Evolutionary conservation across 2,329 filamentous ascomycete genomes (phyloP), one percentile per base, ranked within the genome.

Genomic region (Clathrospora elynae): DNA sequence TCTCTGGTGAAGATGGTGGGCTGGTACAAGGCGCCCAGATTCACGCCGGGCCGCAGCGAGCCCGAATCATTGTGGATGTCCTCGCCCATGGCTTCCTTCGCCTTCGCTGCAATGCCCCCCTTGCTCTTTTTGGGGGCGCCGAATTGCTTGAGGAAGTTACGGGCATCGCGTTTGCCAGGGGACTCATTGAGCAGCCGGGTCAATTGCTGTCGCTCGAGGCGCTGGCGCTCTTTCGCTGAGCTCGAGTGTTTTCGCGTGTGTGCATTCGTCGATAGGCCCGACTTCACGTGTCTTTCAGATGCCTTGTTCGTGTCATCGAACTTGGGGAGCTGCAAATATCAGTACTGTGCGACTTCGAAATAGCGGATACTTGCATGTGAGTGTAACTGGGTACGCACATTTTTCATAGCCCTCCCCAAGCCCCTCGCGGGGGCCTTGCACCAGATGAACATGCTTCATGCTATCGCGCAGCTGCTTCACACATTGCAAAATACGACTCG

Each of bases 91-190:
- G 41, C 38, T 40, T 49, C 49, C 25, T 57, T 53, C 8, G 31
- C 31, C n/a, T 49, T 48, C 3, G 45, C 26, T 1, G 49, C 14
- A 12, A 46, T 22, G n/a, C 26, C 42, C n/a, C 25, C 37, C 13
- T 51, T 48, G 3, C 28, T 31, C 46, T 57, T 58, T 11, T 59
- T 59, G 12, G 64, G 49, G 10, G 54, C 48, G 33, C 83, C 85
- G 67, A 96, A 95, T 49, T 90, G 91, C 57, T 93, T 87, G 11
- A 99, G 79, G 65, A 96, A 99, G 24, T 88, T 85, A 70, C 88
- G 91, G 33, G 91, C 90, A 73, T 99, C 93, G 59, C 93, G 84
- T 71, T 91, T 95, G 0, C 92, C 96, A 5, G 91, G 88, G 8
- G 90, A 90, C 12, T 91, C 90, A 61, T 88, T 89, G 20, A 99